These are phyloP conservation scores for Paxillus involutus DNA, from an alignment of 768 basidiomycete genomes.

Conservation along the genomic window DNA sequence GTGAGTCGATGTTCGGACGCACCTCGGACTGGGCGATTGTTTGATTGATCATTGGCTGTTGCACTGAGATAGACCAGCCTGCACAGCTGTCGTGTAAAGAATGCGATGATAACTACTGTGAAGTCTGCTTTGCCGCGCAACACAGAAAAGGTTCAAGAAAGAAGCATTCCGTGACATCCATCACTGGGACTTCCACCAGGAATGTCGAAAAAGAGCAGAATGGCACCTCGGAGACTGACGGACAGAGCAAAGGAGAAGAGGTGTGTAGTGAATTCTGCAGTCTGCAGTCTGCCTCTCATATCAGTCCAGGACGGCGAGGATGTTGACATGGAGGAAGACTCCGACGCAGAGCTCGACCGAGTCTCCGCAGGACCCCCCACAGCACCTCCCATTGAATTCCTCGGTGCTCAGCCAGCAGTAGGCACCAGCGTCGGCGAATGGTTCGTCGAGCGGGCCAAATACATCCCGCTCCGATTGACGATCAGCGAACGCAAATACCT, in stretches of 20 bases:
- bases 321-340: conserved; percentile 34
- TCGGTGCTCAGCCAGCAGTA: conserved; percentile 57
- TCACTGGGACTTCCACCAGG: conserved; percentile 27
- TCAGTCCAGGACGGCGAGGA: conserved; percentile 30
- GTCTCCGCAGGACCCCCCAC: conserved; percentile 30
- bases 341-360: conserved; percentile 40
- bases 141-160: conserved; percentile 82
- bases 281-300: conserved; percentile 4
- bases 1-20: conserved; percentile 38
- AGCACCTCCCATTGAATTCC: conserved; percentile 30
- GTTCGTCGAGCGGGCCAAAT: conserved; percentile 82
- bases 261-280: conserved; percentile 7
- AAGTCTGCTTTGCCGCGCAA: conserved; percentile 84
- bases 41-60: not conserved
- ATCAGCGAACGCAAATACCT: conserved; percentile 79
- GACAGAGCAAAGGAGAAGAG: conserved; percentile 15
- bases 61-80: conserved; percentile 64
- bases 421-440: conserved; percentile 75
- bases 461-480: conserved; percentile 76
- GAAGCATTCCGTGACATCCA: conserved; percentile 52
- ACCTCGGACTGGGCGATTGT: not conserved
- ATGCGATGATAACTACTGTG: conserved; percentile 74
- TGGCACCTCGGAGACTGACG: conserved; percentile 8
- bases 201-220: conserved; percentile 13
- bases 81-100: conserved; percentile 71